phyloP scores from a whole-genome alignment of 169 alveolate species.

The Babesia ovis region DNA sequence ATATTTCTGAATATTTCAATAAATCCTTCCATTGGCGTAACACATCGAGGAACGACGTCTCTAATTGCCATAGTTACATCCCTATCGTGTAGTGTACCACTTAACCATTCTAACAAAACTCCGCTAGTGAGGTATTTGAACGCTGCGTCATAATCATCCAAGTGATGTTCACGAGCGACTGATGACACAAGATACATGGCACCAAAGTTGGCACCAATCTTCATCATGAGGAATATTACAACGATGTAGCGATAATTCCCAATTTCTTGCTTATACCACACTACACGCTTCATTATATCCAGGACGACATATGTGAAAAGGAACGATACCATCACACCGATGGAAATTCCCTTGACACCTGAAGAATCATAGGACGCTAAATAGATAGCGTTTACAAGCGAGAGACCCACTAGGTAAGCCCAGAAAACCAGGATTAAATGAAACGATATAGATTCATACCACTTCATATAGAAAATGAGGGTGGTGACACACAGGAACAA shows the following conservation, averaged over 20 bases:
- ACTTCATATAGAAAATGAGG: slow-evolving; percentile 2
- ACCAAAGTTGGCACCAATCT: not conserved
- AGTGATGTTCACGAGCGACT: slow-evolving; percentile 4
- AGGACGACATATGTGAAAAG: slow-evolving; percentile 20
- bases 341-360: slow-evolving; percentile 32
- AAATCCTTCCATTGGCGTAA: slow-evolving; percentile 12
- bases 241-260: slow-evolving; percentile 12
- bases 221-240: not conserved
- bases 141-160: slow-evolving; percentile 10
- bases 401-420: slow-evolving; percentile 31
- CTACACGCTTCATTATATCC: slow-evolving; percentile 6
- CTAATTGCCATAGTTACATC: slow-evolving; percentile 2
- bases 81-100: slow-evolving; percentile 24
- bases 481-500: slow-evolving; percentile 5
- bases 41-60: slow-evolving; percentile 22
- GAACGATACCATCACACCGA: slow-evolving; percentile 44
- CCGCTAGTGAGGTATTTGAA: slow-evolving; percentile 4
- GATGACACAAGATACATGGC: slow-evolving; percentile 17
- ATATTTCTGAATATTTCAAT: not conserved
- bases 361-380: slow-evolving; percentile 50
- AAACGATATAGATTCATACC: slow-evolving; percentile 22
- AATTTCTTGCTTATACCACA: not conserved
- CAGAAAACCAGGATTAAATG: slow-evolving; percentile 11
- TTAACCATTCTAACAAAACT: slow-evolving; percentile 19
- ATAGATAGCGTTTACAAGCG: slow-evolving; percentile 30